Evolutionary conservation across 805 yeast genomes (phyloP), one percentile per base, ranked within the genome.

Genomic region (Metschnikowia similis): DNA sequence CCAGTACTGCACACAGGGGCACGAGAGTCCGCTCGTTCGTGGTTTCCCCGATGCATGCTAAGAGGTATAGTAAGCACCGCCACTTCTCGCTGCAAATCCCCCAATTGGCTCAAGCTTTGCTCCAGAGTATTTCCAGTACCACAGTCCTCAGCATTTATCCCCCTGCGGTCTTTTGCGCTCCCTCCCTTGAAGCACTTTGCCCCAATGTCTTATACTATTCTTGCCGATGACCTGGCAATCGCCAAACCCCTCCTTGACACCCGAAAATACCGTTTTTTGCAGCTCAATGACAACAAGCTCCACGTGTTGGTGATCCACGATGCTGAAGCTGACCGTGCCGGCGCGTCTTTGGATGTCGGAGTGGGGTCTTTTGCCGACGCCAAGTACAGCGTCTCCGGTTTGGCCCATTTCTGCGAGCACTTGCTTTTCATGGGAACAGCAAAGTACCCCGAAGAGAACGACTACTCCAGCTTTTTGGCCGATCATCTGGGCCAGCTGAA

Each of bases 401-500:
- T 87, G 50, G 95, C 95, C 6, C 95, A 87, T 69, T 87, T 87
- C 62, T 72, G 77, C 60, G 77, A 72, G 58, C 77, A 87, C 65
- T 72, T 87, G 52, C 71, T 86, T 52, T 86, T 86, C 65, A 84
- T 86, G 89, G 92, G 92, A 17, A 86, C 92, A 6, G 74, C 76
- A 53, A 85, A 85, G 66, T 86, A 82, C 61, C 94, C 92, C 1
- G 71, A 74, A 43, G 94, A 86, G 60, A 84, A 84, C 62, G 92
- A 84, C 54, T 86, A 86, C 65, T 68, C 85, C 41, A 80, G 84
- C 46, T 94, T 77, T 65, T 71, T 92, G 48, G 77, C 95, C 8
- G 83, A 85, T 53, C 95, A 94, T 63, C 85, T 91, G 37, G 99
- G 98, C 16, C 79, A 79, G 53, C 87, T 95, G 34, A 92, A 92